A percentile compares a stretch with the other conserved stretches of the same genome.
phyloP scores from a whole-genome alignment of 164 flowering plant species.

The Nymphaea thermarum region DNA sequence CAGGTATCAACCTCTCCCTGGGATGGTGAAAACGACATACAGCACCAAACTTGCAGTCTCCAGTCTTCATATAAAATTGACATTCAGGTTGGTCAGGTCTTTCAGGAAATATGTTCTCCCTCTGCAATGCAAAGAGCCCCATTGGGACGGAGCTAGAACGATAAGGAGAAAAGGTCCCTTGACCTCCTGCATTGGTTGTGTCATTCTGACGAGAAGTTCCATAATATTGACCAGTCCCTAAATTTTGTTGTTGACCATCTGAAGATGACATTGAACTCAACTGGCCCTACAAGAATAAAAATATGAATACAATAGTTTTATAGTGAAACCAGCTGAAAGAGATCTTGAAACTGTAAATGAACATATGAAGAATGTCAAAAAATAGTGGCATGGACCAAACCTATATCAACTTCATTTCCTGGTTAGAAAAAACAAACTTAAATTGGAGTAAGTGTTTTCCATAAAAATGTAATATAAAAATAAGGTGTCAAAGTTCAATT shows the following conservation, averaged over 20 bases:
- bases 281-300: slow-evolving; percentile 41
- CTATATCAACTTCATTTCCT: no score
- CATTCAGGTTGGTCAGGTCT: slow-evolving; percentile 97
- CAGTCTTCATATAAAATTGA: slow-evolving; percentile 97
- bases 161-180: slow-evolving; percentile 42
- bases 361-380: no score
- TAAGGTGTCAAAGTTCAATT: no score
- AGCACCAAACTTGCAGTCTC: slow-evolving; percentile 95
- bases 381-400: no score
- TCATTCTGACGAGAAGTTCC: slow-evolving; percentile 53
- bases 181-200: slow-evolving; percentile 29
- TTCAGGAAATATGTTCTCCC: slow-evolving; percentile 87
- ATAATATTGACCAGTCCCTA: slow-evolving; percentile 41
- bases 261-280: slow-evolving; percentile 61
- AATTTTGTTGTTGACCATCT: slow-evolving; percentile 49
- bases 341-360: background rate
- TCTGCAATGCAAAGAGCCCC: slow-evolving; percentile 65
- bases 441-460: no score
- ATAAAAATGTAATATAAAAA: no score
- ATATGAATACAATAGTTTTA: background rate
- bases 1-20: slow-evolving; percentile 65
- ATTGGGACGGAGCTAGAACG: slow-evolving; percentile 51
- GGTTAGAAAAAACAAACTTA: no score
- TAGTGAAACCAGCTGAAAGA: background rate
- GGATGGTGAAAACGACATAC: slow-evolving; percentile 95